Conservation (phyloP, 2,329 filamentous ascomycete genomes). For the Sporothrix schenckii region DNA sequence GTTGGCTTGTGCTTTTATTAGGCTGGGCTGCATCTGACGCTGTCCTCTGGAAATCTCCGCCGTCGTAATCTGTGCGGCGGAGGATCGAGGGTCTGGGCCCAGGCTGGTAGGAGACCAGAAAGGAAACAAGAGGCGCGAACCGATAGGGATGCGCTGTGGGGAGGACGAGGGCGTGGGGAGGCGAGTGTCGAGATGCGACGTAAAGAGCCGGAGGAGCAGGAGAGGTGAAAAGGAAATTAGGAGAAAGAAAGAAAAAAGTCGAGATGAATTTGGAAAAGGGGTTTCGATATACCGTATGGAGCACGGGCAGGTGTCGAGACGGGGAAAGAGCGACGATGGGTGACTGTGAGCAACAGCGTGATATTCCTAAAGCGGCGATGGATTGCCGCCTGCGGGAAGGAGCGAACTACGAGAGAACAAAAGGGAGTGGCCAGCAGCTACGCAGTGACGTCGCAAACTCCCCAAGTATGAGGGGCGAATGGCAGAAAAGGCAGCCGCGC, state of each 20-base stretch:
- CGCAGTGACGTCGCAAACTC: constrained; percentile 1
- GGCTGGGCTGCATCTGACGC: background rate
- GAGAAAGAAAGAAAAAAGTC: no score
- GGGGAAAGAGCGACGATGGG: constrained; percentile 11
- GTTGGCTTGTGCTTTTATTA: background rate
- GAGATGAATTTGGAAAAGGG: background rate
- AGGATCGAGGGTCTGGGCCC: constrained; percentile 1
- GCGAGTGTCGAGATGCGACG: background rate
- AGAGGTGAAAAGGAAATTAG: background rate
- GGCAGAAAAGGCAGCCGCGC: constrained; percentile 12
- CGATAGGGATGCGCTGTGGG: background rate
- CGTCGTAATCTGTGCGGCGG: background rate
- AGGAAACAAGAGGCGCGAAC: constrained; percentile 21
- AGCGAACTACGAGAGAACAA: background rate
- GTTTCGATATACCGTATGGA: background rate
- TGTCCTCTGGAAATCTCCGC: background rate
- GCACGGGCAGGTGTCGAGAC: background rate
- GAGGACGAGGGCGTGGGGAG: background rate
- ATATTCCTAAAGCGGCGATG: background rate
- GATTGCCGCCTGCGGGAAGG: constrained; percentile 7
- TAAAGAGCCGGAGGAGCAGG: background rate
- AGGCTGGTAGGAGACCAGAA: background rate
- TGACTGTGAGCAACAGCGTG: background rate
- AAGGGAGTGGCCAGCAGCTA: background rate
- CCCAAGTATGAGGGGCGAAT: background rate